Evolutionary conservation across 1,139 yeast genomes (phyloP).

Genomic region (Oligophagozyma castellii): DNA sequence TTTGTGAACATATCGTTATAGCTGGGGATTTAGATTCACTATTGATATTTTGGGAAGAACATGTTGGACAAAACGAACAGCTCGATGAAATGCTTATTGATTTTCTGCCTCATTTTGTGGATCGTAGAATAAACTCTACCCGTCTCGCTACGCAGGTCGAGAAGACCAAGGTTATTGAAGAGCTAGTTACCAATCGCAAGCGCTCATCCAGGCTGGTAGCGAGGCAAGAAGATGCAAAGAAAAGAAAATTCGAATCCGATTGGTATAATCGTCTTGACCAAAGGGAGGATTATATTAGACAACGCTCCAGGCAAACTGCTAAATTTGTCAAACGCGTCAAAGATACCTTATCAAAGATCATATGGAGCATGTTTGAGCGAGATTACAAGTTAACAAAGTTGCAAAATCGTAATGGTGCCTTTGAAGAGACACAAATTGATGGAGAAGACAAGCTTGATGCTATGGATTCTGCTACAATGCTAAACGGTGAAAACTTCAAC

Average conservation of each 20-base stretch:
- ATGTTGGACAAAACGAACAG: constrained; percentile 4
- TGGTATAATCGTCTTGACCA: constrained; percentile 21
- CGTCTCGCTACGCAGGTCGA: constrained; percentile 15
- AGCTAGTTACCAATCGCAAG: constrained; percentile 19
- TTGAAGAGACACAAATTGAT: constrained; percentile 6
- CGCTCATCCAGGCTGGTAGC: constrained; percentile 24
- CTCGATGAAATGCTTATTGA: constrained; percentile 5
- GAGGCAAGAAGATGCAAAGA: constrained; percentile 21
- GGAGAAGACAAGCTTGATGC: constrained; percentile 8
- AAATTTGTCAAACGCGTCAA: constrained; percentile 16
- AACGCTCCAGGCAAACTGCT: constrained; percentile 13
- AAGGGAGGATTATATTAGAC: constrained; percentile 18
- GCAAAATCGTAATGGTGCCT: constrained; percentile 3
- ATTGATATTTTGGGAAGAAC: constrained; percentile 7
- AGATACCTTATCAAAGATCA: constrained; percentile 17
- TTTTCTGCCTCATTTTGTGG: constrained; percentile 10
- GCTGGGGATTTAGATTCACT: constrained; percentile 19
- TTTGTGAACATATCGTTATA: constrained; percentile 11
- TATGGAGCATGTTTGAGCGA: constrained; percentile 20
- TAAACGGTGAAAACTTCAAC: constrained; percentile 6
- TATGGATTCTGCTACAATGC: constrained; percentile 4
- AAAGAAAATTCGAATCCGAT: constrained; percentile 17
- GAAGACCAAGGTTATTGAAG: constrained; percentile 19
- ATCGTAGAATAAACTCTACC: constrained; percentile 17
- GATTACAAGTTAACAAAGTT: constrained; percentile 14